Conservation (phyloP, 1,139 yeast genomes). For the Yamadazyma triangularis region DNA sequence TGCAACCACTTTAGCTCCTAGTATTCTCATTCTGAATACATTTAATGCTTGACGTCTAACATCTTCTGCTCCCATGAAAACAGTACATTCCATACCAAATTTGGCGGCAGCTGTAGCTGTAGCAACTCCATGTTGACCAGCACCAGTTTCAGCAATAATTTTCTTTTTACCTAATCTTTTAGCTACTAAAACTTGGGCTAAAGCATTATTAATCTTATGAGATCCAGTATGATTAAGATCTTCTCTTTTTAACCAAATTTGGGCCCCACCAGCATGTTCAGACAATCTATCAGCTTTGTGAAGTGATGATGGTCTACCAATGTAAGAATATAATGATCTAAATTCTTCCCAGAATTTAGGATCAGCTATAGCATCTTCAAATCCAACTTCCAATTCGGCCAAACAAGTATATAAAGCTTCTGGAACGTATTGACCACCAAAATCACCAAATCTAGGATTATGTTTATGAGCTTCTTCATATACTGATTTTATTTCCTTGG, state of each 20-base stretch:
- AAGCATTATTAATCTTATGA: constrained; percentile 93
- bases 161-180: constrained; percentile 86
- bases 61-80: constrained; percentile 99
- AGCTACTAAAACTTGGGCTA: constrained; percentile 91
- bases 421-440: constrained; percentile 98
- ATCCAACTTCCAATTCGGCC: constrained; percentile 81
- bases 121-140: constrained; percentile 99
- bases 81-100: constrained; percentile 93
- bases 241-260: constrained; percentile 97
- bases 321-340: constrained; percentile 71
- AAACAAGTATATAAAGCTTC: constrained; percentile 92
- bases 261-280: constrained; percentile 92
- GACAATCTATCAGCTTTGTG: constrained; percentile 89
- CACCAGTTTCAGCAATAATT: constrained; percentile 98
- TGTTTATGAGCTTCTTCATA: constrained; percentile 56
- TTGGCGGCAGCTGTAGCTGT: constrained; percentile 99
- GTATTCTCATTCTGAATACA: constrained; percentile 93
- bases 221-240: constrained; percentile 98
- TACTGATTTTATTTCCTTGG: constrained; percentile 28
- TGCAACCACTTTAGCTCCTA: constrained; percentile 93
- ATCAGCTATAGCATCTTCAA: constrained; percentile 83
- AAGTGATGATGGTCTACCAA: constrained; percentile 93
- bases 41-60: constrained; percentile 97
- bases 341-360: constrained; percentile 93
- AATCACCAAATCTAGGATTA: constrained; percentile 82